Evolutionary conservation across 805 yeast species (phyloP).

Genomic region (Trichomonascus vanleenenianus): DNA sequence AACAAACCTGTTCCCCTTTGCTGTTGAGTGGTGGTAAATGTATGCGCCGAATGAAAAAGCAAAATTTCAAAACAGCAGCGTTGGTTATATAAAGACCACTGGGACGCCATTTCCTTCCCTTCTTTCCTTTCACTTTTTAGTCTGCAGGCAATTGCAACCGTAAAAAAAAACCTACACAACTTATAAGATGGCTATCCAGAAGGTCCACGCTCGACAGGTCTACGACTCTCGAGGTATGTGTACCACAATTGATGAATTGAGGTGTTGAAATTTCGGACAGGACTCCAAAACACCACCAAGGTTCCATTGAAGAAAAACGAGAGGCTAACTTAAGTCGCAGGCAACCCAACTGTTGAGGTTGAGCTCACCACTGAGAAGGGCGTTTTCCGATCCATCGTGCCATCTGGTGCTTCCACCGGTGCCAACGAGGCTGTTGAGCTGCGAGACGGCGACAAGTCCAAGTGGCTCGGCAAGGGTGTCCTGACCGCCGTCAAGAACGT

Average conservation of each 20-base stretch:
- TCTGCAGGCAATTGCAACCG: background rate
- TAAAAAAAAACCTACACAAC: no score
- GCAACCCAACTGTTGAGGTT: conserved; percentile 98
- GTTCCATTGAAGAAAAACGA: background rate
- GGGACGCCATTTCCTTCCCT: conserved; percentile 1
- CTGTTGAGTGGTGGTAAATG: no score
- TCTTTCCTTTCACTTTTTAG: conserved; percentile 5
- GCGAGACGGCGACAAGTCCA: conserved; percentile 95
- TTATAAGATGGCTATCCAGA: conserved; percentile 66
- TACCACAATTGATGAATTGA: background rate
- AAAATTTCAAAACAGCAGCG: background rate
- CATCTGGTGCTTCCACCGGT: conserved; percentile 99
- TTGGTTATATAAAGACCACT: background rate
- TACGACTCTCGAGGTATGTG: conserved; percentile 92
- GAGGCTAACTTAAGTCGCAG: conserved; percentile 14
- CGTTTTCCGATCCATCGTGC: conserved; percentile 92
- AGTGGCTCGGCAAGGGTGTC: conserved; percentile 99
- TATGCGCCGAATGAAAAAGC: background rate
- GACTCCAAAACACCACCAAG: background rate
- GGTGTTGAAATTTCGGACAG: background rate
- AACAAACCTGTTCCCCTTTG: no score
- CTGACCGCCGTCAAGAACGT: conserved; percentile 94
- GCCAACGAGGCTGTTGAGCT: conserved; percentile 96
- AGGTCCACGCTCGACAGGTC: conserved; percentile 90
- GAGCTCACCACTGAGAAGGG: conserved; percentile 91